Base-by-base conservation (phyloP, 768 basidiomycete genomes). In the Pulveroboletus sp. region DNA sequence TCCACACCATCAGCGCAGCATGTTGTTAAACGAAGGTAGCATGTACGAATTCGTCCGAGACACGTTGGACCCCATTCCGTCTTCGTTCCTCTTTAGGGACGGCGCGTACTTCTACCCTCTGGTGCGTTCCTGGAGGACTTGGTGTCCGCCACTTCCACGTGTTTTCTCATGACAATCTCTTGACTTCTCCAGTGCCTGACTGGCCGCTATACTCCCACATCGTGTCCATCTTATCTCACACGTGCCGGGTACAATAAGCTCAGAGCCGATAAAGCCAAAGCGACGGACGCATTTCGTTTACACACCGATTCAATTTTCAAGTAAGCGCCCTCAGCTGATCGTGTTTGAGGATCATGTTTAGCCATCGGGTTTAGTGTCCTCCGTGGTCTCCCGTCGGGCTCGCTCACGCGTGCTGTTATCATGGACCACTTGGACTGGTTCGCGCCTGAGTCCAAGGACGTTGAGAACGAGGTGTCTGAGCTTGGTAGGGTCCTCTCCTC, bases 361-460 rank as follows among this genome's bases (percentile, higher is more conserved):
- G 14, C 14, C n/a, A 8, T 27, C 28, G 33, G 6, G 18, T 4
- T 7, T 12, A 79, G 76, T 50, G 79, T 78, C 10, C 64, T 79
- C 11, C 64, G 57, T 21, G 77, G 75, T 10, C 70, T 79, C 15
- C 67, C 65, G 1, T 54, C 67, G n/a, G 68, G 68, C 30, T 78
- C 77, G 7, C 70, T 86, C 39, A 86, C 82, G 31, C 77, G 82
- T 26, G 77, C 79, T 10, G 75, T 86, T 27, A 72, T 86, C 49
- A 87, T 87, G 86, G 86, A 88, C 63, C 81, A 82, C 43, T 72
- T 85, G 43, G 82, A 83, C 56, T 81, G 77, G 73, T 78, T 81
- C 46, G 55, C 73, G 0, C 79, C 79, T 0, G 73, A 75, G 3
- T 70, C 76, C 14, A 63, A 65, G 43, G 75, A 77, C 35, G 68